Percentiles rank a stretch among this genome's conserved stretches.
phyloP scores from a whole-genome alignment of 1,139 yeast species.

The Meyerozyma elateridarum region DNA sequence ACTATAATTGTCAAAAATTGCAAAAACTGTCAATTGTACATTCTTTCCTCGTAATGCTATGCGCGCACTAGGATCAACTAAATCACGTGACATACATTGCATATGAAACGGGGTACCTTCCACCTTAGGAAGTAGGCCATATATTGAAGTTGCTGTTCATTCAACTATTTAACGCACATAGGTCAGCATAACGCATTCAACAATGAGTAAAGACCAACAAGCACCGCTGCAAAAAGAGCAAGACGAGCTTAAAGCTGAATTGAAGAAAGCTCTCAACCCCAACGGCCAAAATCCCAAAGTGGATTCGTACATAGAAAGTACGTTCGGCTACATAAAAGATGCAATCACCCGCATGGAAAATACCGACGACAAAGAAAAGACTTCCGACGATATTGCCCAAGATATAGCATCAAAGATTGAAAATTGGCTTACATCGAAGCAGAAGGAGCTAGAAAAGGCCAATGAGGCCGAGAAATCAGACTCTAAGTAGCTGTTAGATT shows the following conservation, averaged over 20 bases:
- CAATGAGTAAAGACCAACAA: background rate
- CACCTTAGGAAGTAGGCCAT: too few species aligned
- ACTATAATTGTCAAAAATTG: too few species aligned
- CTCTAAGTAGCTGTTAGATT: background rate
- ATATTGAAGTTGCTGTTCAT: too few species aligned
- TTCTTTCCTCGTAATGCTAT: too few species aligned
- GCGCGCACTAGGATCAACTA: too few species aligned
- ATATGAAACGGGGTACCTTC: too few species aligned
- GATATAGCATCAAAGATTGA: slow-evolving; percentile 30
- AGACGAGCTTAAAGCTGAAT: slow-evolving; percentile 1
- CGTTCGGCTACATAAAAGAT: slow-evolving; percentile 26
- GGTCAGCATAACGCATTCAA: too few species aligned
- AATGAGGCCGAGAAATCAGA: slow-evolving; percentile 3
- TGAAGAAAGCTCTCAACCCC: slow-evolving; percentile 22
- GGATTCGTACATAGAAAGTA: slow-evolving; percentile 25
- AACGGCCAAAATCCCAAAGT: slow-evolving; percentile 24
- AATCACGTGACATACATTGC: too few species aligned
- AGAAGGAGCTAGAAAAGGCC: slow-evolving; percentile 8
- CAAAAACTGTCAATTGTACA: too few species aligned
- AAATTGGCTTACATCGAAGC: slow-evolving; percentile 23
- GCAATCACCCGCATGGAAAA: slow-evolving; percentile 28
- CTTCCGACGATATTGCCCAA: slow-evolving; percentile 36
- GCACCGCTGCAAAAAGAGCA: slow-evolving; percentile 1
- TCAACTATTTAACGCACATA: too few species aligned
- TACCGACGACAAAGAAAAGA: slow-evolving; percentile 28